Conservation (phyloP, 148 eudicot genomes). For the Rheum nobile region DNA sequence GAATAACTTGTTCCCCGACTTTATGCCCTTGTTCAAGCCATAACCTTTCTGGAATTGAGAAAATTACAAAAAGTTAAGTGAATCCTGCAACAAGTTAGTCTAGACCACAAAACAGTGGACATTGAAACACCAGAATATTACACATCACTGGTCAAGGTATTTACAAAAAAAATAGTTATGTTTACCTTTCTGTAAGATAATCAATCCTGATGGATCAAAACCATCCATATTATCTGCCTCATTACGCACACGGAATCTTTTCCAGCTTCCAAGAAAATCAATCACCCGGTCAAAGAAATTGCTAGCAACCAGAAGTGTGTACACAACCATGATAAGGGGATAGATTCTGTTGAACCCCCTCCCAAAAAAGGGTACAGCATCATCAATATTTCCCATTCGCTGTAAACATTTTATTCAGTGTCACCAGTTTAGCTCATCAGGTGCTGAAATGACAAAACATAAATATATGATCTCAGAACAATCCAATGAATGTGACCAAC, state of each 20-base stretch:
- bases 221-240: slow-evolving; percentile 83
- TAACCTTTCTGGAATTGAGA: slow-evolving; percentile 42
- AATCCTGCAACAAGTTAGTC: background rate
- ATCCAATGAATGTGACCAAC: background rate
- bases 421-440: slow-evolving; percentile 5
- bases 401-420: slow-evolving; percentile 21
- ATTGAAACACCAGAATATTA: background rate
- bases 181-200: slow-evolving; percentile 76
- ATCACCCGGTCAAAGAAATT: slow-evolving; percentile 79
- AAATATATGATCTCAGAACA: background rate
- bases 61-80: background rate
- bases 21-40: slow-evolving; percentile 90
- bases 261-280: slow-evolving; percentile 80
- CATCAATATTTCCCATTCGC: slow-evolving; percentile 84
- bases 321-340: slow-evolving; percentile 89
- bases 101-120: background rate
- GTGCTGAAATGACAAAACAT: background rate
- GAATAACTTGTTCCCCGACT: slow-evolving; percentile 80
- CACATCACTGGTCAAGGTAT: background rate
- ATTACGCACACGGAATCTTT: slow-evolving; percentile 43
- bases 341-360: slow-evolving; percentile 71
- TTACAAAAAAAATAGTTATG: background rate
- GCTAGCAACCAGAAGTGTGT: slow-evolving; percentile 70
- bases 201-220: slow-evolving; percentile 86
- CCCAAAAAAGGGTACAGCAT: slow-evolving; percentile 87